Base-by-base conservation (phyloP, 768 basidiomycete species). In the Tremella yokohamensis region DNA sequence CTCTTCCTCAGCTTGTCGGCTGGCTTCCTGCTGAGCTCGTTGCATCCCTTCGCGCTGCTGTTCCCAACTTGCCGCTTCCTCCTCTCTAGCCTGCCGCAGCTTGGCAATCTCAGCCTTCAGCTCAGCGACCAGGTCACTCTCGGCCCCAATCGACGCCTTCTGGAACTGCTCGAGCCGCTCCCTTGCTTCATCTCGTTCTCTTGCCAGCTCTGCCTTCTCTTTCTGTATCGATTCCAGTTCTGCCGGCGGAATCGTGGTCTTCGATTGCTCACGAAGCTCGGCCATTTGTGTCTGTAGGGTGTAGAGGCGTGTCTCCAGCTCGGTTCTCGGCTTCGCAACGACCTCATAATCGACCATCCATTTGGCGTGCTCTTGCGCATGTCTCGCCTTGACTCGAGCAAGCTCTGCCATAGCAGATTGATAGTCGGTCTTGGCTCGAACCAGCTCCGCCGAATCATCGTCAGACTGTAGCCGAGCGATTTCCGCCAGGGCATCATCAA, bases 91-190 rank as follows among this genome's bases (percentile, higher is more conserved):
- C 12, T 47, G 52, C 15, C 57, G 44, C n/a, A 68, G 37, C 18
- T 56, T 57, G 19, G 45, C 65, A 19, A 70, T 49, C 40, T 65
- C 61, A n/a, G 40, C 40, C 12, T 57, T 51, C 1, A 70, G 58
- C 22, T 60, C 58, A 1, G 49, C 50, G 24, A 68, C 39, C 8
- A 57, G 51, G 19, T 50, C 54, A 3, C 56, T 49, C 49, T 71
- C 64, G 38, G 56, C 59, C 22, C 44, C 38, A 54, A 64, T 62
- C 15, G 59, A 60, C 26, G 52, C 66, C 3, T 57, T 39, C 19
- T 56, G 63, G 40, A 50, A 52, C 9, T 45, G 39, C 8, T 29
- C 47, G 34, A 60, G 40, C 3, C 52, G 52, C 15, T 18, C 44
- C 9, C 16, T 50, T 8, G 49, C 49, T 29, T n/a, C 20, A 9